These are phyloP conservation scores for Cynara cardunculus DNA, from an alignment of 129 eudicot genomes.

Conservation along the genomic window DNA sequence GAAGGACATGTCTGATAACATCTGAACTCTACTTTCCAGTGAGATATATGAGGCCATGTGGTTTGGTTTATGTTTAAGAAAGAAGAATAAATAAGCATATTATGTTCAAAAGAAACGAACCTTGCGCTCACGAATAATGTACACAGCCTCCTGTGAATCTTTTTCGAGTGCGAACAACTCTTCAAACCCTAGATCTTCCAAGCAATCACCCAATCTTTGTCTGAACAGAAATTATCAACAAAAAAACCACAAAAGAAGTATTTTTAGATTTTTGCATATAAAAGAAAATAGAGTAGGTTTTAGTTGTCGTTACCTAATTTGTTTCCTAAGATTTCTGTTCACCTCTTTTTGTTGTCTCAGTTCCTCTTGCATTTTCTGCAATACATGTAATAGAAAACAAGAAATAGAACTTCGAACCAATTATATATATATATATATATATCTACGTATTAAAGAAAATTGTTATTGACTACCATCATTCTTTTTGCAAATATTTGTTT, in stretches of 20 bases:
- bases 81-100: background rate
- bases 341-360: conserved; percentile 44
- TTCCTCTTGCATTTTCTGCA: conserved; percentile 57
- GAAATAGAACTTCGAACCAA: background rate
- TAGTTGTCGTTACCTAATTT: conserved; percentile 38
- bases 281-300: background rate
- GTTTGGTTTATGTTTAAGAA: background rate
- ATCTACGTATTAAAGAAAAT: background rate
- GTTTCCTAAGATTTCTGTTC: conserved; percentile 46
- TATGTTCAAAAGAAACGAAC: conserved; percentile 16
- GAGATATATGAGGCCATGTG: background rate
- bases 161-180: conserved; percentile 53
- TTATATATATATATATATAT: no score
- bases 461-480: no score
- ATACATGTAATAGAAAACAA: background rate
- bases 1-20: background rate
- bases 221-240: conserved; percentile 21
- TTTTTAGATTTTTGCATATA: background rate
- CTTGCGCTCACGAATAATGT: conserved; percentile 63
- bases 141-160: conserved; percentile 56
- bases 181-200: conserved; percentile 53
- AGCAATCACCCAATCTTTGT: conserved; percentile 80
- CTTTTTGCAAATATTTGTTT: background rate
- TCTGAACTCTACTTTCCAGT: background rate
- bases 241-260: background rate